Percentiles rank a stretch among this genome's conserved stretches.
These are phyloP conservation scores for Seiridium cupressi DNA, from an alignment of 2,329 filamentous ascomycete species.

Conservation along the genomic window DNA sequence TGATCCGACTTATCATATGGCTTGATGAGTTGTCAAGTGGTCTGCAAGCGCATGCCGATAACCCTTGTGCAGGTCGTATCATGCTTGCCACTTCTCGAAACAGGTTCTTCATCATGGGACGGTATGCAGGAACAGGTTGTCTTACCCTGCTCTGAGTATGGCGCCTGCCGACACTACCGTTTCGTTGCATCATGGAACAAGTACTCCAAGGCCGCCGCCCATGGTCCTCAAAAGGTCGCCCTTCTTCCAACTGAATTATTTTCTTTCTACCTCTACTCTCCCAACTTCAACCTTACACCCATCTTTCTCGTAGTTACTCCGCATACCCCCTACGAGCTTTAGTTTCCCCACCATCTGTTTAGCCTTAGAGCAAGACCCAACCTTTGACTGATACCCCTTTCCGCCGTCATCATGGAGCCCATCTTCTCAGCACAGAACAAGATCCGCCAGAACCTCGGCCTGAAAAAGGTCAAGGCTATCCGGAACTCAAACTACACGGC, in stretches of 20 bases:
- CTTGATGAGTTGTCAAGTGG: not conserved
- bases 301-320: too few species aligned
- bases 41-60: not conserved
- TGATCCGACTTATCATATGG: not conserved
- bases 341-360: not conserved
- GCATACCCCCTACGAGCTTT: too few species aligned
- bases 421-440: conserved; percentile 32
- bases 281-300: not conserved
- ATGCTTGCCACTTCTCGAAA: conserved; percentile 4
- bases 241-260: not conserved
- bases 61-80: not conserved
- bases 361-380: not conserved
- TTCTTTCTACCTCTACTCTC: not conserved
- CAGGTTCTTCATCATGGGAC: conserved; percentile 1
- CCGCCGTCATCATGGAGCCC: conserved; percentile 28
- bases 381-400: not conserved
- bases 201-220: not conserved
- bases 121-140: conserved; percentile 5
- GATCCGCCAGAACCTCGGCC: conserved; percentile 31
- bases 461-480: conserved; percentile 48
- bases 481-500: conserved; percentile 59
- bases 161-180: not conserved
- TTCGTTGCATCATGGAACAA: not conserved
- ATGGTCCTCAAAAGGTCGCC: not conserved
- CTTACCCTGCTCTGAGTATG: not conserved